Evolutionary conservation across 2,329 filamentous ascomycete species (phyloP).

Genomic region (Fusarium tupiense): DNA sequence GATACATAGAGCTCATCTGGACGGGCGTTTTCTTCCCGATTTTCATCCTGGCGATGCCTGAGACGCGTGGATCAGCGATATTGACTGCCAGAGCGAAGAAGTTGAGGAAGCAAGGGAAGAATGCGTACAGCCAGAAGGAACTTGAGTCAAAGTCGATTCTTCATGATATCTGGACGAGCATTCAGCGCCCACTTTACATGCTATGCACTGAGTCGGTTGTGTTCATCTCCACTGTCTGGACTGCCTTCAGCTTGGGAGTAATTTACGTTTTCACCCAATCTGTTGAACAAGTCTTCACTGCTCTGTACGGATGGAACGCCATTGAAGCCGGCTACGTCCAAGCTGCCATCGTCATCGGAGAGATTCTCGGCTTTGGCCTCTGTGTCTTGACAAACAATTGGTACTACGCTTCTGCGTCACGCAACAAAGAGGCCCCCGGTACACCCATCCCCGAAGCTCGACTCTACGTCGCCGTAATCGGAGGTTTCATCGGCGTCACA

Average conservation of each 20-base stretch:
- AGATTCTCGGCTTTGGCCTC: constrained; percentile 14
- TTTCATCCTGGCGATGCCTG: constrained; percentile 24
- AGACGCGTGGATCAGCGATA: constrained; percentile 13
- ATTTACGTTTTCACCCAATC: constrained; percentile 27
- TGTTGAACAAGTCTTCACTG: constrained; percentile 18
- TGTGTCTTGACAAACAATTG: constrained; percentile 18
- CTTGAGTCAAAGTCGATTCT: constrained; percentile 14
- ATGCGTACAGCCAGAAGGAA: constrained; percentile 9
- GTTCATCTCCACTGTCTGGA: constrained; percentile 12
- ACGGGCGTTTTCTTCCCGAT: constrained; percentile 22
- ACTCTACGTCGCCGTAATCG: constrained; percentile 17
- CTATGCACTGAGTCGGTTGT: constrained; percentile 22
- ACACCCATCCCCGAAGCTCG: constrained; percentile 30
- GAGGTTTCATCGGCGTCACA: constrained; percentile 16
- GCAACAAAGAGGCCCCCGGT: constrained; percentile 14
- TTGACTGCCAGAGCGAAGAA: background rate
- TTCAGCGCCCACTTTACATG: constrained; percentile 21
- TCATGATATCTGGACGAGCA: constrained; percentile 1
- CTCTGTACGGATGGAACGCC: constrained; percentile 18
- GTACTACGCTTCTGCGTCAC: constrained; percentile 29
- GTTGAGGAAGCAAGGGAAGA: constrained; percentile 1
- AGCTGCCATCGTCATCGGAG: constrained; percentile 18
- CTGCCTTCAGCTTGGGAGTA: constrained; percentile 8
- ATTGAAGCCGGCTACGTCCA: constrained; percentile 20
- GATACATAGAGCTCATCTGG: constrained; percentile 30